A percentile compares a stretch with the other conserved stretches of the same genome.
phyloP scores from a whole-genome alignment of 139 green algal genomes.

The Nannochloris sp. region DNA sequence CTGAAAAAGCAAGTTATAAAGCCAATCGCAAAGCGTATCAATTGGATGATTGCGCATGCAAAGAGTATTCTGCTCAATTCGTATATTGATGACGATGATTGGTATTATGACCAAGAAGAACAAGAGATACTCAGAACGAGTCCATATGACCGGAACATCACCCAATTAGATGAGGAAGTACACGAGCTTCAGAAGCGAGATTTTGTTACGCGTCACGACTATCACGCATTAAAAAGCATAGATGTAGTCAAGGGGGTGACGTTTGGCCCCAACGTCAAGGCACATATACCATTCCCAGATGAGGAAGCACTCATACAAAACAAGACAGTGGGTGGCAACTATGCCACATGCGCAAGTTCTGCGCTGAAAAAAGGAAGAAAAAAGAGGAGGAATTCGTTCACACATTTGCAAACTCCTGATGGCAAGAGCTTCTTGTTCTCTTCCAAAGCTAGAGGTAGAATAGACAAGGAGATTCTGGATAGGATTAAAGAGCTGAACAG shows the following conservation, averaged over 20 bases:
- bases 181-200: constrained; percentile 18
- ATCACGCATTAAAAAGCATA: not conserved
- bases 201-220: not conserved
- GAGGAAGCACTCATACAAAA: not conserved
- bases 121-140: constrained; percentile 10
- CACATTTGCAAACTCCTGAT: constrained; percentile 20
- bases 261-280: not conserved
- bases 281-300: constrained; percentile 2
- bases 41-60: not conserved
- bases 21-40: not conserved
- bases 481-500: constrained; percentile 29
- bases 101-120: constrained; percentile 1
- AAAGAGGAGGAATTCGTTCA: constrained; percentile 12
- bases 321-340: not conserved
- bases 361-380: not conserved
- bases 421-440: constrained; percentile 20
- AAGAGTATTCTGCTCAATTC: not conserved
- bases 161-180: constrained; percentile 22
- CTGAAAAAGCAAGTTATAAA: not conserved
- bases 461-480: not conserved
- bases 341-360: not conserved
- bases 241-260: not conserved
- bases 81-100: not conserved
- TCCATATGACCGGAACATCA: constrained; percentile 19
- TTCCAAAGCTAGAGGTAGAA: not conserved